These are phyloP conservation scores for Petunia axillaris DNA, from an alignment of 257 asterid genomes.

Conservation along the genomic window DNA sequence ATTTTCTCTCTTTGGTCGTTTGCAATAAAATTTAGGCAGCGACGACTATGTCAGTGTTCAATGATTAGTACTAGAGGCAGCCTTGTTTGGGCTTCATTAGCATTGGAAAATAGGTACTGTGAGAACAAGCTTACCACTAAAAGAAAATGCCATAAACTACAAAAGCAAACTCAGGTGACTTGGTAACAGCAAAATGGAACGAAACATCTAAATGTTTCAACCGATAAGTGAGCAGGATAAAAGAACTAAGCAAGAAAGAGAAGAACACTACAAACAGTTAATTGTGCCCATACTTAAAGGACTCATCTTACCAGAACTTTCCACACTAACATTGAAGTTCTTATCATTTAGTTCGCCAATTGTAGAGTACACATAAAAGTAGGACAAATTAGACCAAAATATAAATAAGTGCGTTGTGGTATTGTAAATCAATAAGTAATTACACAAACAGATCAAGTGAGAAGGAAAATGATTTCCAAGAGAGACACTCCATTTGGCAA, in stretches of 20 bases:
- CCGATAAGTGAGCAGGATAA: background rate
- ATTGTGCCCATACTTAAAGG: background rate
- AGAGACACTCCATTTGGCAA: background rate
- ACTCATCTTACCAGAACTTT: too few species aligned
- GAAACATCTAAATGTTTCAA: slow-evolving; percentile 1
- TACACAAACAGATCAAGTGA: background rate
- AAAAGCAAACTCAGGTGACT: background rate
- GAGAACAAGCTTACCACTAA: slow-evolving; percentile 3
- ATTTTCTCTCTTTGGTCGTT: too few species aligned
- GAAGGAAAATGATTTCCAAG: background rate
- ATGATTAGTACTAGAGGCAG: slow-evolving; percentile 71
- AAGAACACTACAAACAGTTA: slow-evolving; percentile 15
- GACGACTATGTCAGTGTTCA: slow-evolving; percentile 50
- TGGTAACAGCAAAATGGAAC: background rate
- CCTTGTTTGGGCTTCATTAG: slow-evolving; percentile 82
- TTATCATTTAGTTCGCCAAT: background rate
- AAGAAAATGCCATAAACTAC: background rate
- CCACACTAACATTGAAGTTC: background rate
- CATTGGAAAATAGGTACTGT: slow-evolving; percentile 36
- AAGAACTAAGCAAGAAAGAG: background rate
- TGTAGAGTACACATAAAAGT: background rate
- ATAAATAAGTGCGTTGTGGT: background rate
- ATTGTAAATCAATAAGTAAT: too few species aligned
- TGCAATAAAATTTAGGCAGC: too few species aligned
- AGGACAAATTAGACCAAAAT: background rate